Evolutionary conservation across 805 yeast genomes (phyloP).

Genomic region (Cyberlindnera samutprakarnensis): DNA sequence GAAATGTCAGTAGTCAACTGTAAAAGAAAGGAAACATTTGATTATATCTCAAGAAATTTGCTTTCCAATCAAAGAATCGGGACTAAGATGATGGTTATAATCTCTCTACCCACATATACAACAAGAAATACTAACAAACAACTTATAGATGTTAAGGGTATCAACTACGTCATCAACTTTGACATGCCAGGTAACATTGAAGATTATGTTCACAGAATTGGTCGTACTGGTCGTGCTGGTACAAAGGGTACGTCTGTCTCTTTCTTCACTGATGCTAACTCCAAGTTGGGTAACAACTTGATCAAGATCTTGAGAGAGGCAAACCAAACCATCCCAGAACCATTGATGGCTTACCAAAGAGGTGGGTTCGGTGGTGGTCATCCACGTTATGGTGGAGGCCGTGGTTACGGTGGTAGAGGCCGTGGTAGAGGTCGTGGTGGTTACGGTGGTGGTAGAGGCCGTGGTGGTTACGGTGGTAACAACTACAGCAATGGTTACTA

Average conservation of each 20-base stretch:
- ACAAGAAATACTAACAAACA: constrained; percentile 23
- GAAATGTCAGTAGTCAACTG: constrained; percentile 4
- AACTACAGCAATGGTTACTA: constrained; percentile 2
- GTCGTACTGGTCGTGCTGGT: constrained; percentile 97
- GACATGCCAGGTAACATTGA: constrained; percentile 98
- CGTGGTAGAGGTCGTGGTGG: constrained; percentile 24
- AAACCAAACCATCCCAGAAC: constrained; percentile 81
- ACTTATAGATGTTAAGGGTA: constrained; percentile 91
- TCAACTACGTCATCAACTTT: constrained; percentile 85
- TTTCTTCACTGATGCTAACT: constrained; percentile 82
- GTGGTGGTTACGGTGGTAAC: constrained; percentile 11
- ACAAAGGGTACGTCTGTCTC: constrained; percentile 92
- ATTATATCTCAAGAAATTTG: not conserved
- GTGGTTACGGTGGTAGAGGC: constrained; percentile 31
- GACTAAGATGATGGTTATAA: too few relatives aligned
- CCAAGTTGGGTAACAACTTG: constrained; percentile 84
- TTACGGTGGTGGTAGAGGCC: constrained; percentile 10
- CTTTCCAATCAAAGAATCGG: not conserved
- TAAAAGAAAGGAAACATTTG: not conserved
- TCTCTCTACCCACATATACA: not conserved
- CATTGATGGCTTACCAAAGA: constrained; percentile 67
- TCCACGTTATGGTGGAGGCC: constrained; percentile 35
- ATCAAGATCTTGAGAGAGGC: constrained; percentile 92
- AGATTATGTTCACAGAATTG: constrained; percentile 97
- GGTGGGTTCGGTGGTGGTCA: constrained; percentile 63